These are phyloP conservation scores for Coccinonectria pachysandricola DNA, from an alignment of 2,329 filamentous ascomycete species.

Conservation along the genomic window DNA sequence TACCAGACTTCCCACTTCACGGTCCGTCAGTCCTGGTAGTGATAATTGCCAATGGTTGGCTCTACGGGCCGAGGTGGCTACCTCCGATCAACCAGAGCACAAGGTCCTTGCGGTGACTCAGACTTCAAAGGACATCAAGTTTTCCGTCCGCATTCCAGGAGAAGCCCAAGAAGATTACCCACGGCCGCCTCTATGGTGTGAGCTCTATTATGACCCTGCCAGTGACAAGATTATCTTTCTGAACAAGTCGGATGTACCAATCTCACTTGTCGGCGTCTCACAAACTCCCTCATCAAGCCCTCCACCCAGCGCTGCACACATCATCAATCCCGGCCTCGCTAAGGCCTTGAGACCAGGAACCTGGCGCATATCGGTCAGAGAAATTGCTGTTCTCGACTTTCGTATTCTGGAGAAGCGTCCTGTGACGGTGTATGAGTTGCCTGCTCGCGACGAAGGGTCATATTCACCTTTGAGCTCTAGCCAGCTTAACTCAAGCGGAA, in stretches of 20 bases:
- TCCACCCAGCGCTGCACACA: constrained; percentile 31
- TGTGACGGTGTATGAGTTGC: constrained; percentile 26
- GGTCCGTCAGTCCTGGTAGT: constrained; percentile 45
- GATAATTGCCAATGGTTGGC: constrained; percentile 48
- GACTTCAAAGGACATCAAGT: constrained; percentile 50
- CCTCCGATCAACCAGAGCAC: constrained; percentile 41
- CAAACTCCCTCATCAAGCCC: constrained; percentile 28
- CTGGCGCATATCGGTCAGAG: constrained; percentile 43
- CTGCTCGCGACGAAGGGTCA: constrained; percentile 18
- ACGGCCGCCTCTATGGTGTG: constrained; percentile 45
- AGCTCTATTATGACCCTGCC: constrained; percentile 49
- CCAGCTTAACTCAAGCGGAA: constrained; percentile 36
- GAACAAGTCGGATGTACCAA: constrained; percentile 45
- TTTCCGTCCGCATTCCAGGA: constrained; percentile 45
- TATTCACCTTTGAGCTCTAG: constrained; percentile 23
- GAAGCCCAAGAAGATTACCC: constrained; percentile 32
- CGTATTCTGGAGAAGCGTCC: constrained; percentile 46
- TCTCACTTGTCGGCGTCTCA: constrained; percentile 37
- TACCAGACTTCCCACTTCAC: constrained; percentile 38
- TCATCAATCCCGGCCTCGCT: constrained; percentile 33
- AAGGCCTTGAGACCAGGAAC: constrained; percentile 43
- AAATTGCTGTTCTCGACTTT: constrained; percentile 44
- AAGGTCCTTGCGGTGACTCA: constrained; percentile 51
- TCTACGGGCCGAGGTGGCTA: constrained; percentile 42
- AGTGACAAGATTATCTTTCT: constrained; percentile 48